Evolutionary conservation across 495 filamentous ascomycete genomes (phyloP).

Genomic region (Penicillium riverlandense): DNA sequence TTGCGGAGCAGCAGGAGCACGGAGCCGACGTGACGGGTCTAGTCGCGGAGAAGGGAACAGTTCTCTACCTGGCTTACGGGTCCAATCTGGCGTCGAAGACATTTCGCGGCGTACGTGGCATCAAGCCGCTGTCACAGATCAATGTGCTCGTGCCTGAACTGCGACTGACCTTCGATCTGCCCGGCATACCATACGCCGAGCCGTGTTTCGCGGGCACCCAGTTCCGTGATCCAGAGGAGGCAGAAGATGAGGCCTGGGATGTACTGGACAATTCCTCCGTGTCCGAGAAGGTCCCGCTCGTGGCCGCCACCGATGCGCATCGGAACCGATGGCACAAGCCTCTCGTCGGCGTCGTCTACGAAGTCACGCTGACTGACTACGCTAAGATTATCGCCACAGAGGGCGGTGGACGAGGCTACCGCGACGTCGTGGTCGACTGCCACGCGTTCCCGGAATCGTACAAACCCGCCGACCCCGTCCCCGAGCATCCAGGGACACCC

Average conservation of each 20-base stretch:
- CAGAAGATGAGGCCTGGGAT: constrained; percentile 6
- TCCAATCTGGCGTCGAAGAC: constrained; percentile 75
- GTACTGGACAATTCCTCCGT: constrained; percentile 10
- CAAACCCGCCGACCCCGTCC: constrained; percentile 29
- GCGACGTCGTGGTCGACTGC: constrained; percentile 74
- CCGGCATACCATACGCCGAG: constrained; percentile 79
- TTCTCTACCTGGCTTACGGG: constrained; percentile 93
- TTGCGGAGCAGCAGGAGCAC: constrained; percentile 8
- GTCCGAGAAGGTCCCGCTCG: constrained; percentile 25
- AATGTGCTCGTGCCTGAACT: constrained; percentile 76
- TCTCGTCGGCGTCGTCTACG: constrained; percentile 89
- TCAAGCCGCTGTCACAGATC: constrained; percentile 68
- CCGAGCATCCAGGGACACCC: constrained; percentile 26
- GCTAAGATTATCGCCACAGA: constrained; percentile 83
- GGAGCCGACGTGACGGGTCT: neutral
- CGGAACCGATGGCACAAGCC: constrained; percentile 64
- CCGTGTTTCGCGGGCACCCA: constrained; percentile 86
- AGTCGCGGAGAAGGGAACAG: constrained; percentile 33
- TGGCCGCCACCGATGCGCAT: constrained; percentile 24
- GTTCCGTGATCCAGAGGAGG: constrained; percentile 37
- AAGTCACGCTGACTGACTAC: constrained; percentile 76
- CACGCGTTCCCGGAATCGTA: constrained; percentile 50
- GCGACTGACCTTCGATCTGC: constrained; percentile 72
- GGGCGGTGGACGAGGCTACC: constrained; percentile 74
- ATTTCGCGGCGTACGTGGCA: constrained; percentile 67